Percentiles rank a stretch among this genome's conserved stretches.
phyloP scores from a whole-genome alignment of 805 yeast species.

The Candida suzukii region DNA sequence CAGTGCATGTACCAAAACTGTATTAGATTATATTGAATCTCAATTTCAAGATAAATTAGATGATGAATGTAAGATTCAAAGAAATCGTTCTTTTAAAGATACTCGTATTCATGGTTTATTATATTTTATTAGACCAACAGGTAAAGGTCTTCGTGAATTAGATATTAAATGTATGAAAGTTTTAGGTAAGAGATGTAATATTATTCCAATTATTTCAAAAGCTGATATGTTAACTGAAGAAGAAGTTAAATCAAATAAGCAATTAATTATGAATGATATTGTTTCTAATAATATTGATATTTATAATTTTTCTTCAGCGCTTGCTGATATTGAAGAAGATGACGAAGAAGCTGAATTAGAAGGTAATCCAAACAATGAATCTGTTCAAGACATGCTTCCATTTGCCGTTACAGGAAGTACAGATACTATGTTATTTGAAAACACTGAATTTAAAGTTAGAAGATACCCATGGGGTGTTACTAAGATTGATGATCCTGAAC shows the following conservation, averaged over 20 bases:
- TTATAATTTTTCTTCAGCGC: slow-evolving; percentile 24
- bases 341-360: slow-evolving; percentile 9
- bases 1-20: slow-evolving; percentile 46
- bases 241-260: slow-evolving; percentile 41
- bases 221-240: slow-evolving; percentile 62
- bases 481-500: slow-evolving; percentile 73
- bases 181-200: slow-evolving; percentile 61
- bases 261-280: slow-evolving; percentile 37
- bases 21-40: slow-evolving; percentile 66
- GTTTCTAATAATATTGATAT: slow-evolving; percentile 13
- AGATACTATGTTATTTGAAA: slow-evolving; percentile 59
- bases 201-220: slow-evolving; percentile 77
- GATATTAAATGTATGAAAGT: slow-evolving; percentile 69
- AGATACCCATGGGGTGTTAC: slow-evolving; percentile 82
- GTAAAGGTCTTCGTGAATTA: slow-evolving; percentile 53
- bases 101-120: slow-evolving; percentile 77
- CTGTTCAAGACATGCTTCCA: slow-evolving; percentile 43
- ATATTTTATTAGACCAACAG: slow-evolving; percentile 73
- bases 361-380: not conserved
- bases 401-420: slow-evolving; percentile 91
- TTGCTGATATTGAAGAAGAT: slow-evolving; percentile 22
- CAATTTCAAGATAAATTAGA: slow-evolving; percentile 65
- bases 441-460: slow-evolving; percentile 69
- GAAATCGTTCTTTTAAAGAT: slow-evolving; percentile 40
- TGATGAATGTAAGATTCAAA: slow-evolving; percentile 61